Evolutionary conservation across 2,329 filamentous ascomycete species (phyloP), one percentile per base, ranked within the genome.

Genomic region (Talaromyces marneffei): DNA sequence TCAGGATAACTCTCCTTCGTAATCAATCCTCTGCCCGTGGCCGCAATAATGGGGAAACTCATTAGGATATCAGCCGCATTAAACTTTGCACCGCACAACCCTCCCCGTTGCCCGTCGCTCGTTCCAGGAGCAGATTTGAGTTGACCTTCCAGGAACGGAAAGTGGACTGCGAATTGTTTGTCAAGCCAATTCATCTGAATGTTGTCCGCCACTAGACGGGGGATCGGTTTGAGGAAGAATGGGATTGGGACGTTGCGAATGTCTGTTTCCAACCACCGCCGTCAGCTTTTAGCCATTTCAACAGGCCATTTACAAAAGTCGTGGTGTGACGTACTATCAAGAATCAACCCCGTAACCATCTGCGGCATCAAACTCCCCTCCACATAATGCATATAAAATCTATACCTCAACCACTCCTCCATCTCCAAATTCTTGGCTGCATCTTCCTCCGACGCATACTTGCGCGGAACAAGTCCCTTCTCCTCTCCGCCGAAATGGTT

Each of bases 331-430:
- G 68, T 79, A 82, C 82, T 77, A 50, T 81, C 71, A 20, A 89
- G 77, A 27, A 96, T 76, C 16, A 94, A 71, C 14, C 80, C 77
- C 64, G 90, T 75, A 0, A 92, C 75, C 64, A 94, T 73, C 53
- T 86, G 78, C 0, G 85, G 83, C 87, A 95, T 94, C 64, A 97
- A 76, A 63, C 85, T 90, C 10, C 92, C 93, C 77, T 97, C 93
- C 4, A 85, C 82, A 74, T 92, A 97, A 72, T 96, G 89, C 81
- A 96, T 84, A 66, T 85, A 85, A 71, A 91, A 90, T 70, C 81
- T 78, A 69, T 86, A 85, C 44, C 84, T 78, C 69, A 85, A 70
- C 82, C 83, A 87, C 63, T 79, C 76, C 66, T 87, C 84, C 0
- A 79, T 84, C 74, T 87, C 85, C 6, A 83, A 82, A 14, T 85